A percentile compares a stretch with the other conserved stretches of the same genome.
phyloP scores from a whole-genome alignment of 768 basidiomycete species.

The Crepidotus variabilis region DNA sequence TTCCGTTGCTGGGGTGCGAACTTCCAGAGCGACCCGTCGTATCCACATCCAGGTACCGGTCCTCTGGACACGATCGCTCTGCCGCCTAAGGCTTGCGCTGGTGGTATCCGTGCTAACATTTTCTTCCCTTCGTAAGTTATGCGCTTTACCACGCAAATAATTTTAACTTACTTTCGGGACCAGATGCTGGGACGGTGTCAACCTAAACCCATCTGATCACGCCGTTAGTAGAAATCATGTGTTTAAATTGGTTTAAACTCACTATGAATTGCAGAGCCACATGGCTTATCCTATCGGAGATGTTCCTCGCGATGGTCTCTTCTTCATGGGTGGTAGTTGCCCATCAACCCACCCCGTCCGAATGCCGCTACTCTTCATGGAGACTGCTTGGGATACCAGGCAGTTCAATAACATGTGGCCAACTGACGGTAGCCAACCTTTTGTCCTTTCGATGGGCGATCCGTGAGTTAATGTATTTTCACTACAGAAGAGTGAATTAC shows the following conservation, averaged over 20 bases:
- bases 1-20: slow-evolving; percentile 18
- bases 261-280: slow-evolving; percentile 12
- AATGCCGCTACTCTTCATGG: slow-evolving; percentile 16
- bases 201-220: slow-evolving; percentile 17
- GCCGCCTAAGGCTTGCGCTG: slow-evolving; percentile 13
- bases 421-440: slow-evolving; percentile 12
- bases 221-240: background rate
- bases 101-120: slow-evolving; percentile 19
- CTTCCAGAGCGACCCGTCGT: slow-evolving; percentile 10
- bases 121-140: slow-evolving; percentile 15
- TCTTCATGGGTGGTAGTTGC: slow-evolving; percentile 7
- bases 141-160: no score
- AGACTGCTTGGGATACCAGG: slow-evolving; percentile 17
- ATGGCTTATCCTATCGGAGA: slow-evolving; percentile 11
- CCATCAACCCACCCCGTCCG: slow-evolving; percentile 15
- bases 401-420: slow-evolving; percentile 21
- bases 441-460: slow-evolving; percentile 19
- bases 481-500: background rate
- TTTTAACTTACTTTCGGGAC: background rate
- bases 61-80: slow-evolving; percentile 11
- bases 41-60: slow-evolving; percentile 10
- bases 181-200: slow-evolving; percentile 20
- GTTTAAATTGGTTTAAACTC: background rate
- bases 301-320: background rate
- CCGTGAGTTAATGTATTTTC: slow-evolving; percentile 10